Evolutionary conservation across 75 land plant genomes (phyloP).

Genomic region (Picea glauca): DNA sequence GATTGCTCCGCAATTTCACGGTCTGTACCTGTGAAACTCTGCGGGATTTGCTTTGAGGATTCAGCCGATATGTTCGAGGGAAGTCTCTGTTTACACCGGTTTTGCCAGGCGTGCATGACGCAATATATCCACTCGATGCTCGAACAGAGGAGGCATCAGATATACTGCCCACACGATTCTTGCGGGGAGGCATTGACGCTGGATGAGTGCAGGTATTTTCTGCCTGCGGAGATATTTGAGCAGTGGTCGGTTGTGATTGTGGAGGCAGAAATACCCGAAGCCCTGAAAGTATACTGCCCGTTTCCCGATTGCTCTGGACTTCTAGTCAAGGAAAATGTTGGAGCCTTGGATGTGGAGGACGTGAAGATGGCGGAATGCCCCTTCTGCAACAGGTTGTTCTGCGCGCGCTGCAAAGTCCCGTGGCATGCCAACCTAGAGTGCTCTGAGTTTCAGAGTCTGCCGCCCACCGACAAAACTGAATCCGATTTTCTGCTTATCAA

Average conservation of each 20-base stretch:
- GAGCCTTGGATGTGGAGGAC: too few species aligned
- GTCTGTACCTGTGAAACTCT: not conserved
- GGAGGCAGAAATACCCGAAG: constrained; percentile 11
- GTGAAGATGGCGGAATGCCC: too few species aligned
- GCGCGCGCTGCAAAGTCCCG: too few species aligned
- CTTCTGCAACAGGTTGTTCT: too few species aligned
- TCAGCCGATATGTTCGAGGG: not conserved
- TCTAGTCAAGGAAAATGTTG: constrained; percentile 7
- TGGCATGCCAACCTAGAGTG: not conserved
- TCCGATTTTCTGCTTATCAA: constrained; percentile 12
- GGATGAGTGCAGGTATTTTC: constrained; percentile 10
- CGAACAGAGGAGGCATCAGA: not conserved
- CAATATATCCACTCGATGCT: not conserved
- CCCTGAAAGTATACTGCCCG: constrained; percentile 19
- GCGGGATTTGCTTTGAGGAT: constrained; percentile 4
- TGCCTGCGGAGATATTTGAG: constrained; percentile 15
- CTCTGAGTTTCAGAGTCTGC: constrained; percentile 4
- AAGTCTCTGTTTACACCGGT: not conserved
- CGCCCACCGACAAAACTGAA: not conserved
- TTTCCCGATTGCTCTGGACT: constrained; percentile 15
- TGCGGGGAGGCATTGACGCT: not conserved
- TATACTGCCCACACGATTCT: not conserved
- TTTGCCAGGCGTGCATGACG: not conserved
- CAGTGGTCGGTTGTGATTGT: not conserved
- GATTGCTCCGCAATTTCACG: not conserved